phyloP scores from a whole-genome alignment of 2,329 filamentous ascomycete genomes.

The Monosporascus sp. region DNA sequence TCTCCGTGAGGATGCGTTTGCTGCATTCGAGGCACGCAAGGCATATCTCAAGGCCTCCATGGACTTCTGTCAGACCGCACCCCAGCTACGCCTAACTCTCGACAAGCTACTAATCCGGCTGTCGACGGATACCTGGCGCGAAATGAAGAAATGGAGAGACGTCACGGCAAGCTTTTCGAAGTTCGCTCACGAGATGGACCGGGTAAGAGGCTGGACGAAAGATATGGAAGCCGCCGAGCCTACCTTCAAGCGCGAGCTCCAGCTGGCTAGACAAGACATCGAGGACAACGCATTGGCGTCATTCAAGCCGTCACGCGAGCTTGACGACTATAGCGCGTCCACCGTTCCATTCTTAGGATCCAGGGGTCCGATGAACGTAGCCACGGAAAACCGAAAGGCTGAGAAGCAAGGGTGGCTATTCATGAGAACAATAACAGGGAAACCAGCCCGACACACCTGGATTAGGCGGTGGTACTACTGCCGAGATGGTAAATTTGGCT shows the following conservation, averaged over 20 bases:
- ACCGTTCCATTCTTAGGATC: constrained; percentile 83
- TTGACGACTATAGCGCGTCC: constrained; percentile 87
- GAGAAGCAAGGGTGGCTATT: constrained; percentile 98
- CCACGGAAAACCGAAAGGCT: constrained; percentile 47
- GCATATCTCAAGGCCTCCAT: constrained; percentile 86
- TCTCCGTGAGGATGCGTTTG: constrained; percentile 89
- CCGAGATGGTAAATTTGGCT: constrained; percentile 92
- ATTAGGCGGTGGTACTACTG: constrained; percentile 92
- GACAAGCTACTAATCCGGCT: constrained; percentile 83
- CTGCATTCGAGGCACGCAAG: constrained; percentile 87
- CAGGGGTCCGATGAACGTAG: constrained; percentile 60
- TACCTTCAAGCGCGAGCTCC: constrained; percentile 75
- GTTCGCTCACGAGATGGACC: constrained; percentile 78
- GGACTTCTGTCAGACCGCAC: constrained; percentile 86
- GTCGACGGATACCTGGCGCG: constrained; percentile 82
- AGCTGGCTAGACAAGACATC: constrained; percentile 73
- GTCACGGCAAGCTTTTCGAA: constrained; percentile 58
- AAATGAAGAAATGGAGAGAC: constrained; percentile 71
- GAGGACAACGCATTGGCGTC: constrained; percentile 68
- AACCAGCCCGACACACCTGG: constrained; percentile 88
- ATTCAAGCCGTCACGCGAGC: constrained; percentile 78
- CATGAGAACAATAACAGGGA: constrained; percentile 73
- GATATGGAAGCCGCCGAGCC: constrained; percentile 91
- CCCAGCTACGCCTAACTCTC: constrained; percentile 75
- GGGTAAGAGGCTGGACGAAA: constrained; percentile 85